phyloP scores from a whole-genome alignment of 2,329 filamentous ascomycete species.

The Rosellinia necatrix region DNA sequence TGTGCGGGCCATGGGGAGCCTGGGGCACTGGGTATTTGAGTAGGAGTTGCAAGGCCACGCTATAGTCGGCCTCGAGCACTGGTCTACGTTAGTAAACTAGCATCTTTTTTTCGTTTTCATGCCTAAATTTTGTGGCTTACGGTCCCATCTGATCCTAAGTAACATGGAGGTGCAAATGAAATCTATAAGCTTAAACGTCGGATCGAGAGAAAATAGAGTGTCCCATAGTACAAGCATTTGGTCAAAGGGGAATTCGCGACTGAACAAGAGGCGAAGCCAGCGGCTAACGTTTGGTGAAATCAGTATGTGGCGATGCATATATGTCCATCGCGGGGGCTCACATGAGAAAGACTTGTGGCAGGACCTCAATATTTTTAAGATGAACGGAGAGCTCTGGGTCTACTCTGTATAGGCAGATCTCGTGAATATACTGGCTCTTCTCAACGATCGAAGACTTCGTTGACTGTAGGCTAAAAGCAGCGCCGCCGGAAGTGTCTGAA shows the following conservation, averaged over 20 bases:
- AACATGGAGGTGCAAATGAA: slow-evolving; percentile 95
- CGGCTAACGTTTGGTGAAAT: slow-evolving; percentile 58
- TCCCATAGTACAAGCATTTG: slow-evolving; percentile 89
- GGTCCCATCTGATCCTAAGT: slow-evolving; percentile 85
- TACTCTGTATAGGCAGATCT: slow-evolving; percentile 74
- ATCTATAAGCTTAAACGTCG: slow-evolving; percentile 79
- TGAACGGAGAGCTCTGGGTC: slow-evolving; percentile 86
- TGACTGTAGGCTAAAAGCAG: slow-evolving; percentile 43
- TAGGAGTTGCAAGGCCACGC: slow-evolving; percentile 78
- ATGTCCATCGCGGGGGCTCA: slow-evolving; percentile 47
- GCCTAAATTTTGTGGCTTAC: slow-evolving; percentile 50
- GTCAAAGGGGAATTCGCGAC: slow-evolving; percentile 88
- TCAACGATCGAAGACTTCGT: slow-evolving; percentile 74
- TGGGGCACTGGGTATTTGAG: slow-evolving; percentile 79
- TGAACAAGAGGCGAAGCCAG: slow-evolving; percentile 92
- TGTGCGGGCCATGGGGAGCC: slow-evolving; percentile 68
- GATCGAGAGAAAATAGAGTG: slow-evolving; percentile 83
- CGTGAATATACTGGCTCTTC: slow-evolving; percentile 85
- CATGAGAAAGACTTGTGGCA: slow-evolving; percentile 98
- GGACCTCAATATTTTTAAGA: slow-evolving; percentile 79
- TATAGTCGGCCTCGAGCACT: slow-evolving; percentile 89
- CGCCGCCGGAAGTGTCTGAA: slow-evolving; percentile 30
- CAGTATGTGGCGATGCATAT: not conserved
- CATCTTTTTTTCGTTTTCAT: not conserved
- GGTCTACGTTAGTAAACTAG: slow-evolving; percentile 32